Evolutionary conservation across 345 rosid species (phyloP).

Genomic region (Nephelium lappaceum): DNA sequence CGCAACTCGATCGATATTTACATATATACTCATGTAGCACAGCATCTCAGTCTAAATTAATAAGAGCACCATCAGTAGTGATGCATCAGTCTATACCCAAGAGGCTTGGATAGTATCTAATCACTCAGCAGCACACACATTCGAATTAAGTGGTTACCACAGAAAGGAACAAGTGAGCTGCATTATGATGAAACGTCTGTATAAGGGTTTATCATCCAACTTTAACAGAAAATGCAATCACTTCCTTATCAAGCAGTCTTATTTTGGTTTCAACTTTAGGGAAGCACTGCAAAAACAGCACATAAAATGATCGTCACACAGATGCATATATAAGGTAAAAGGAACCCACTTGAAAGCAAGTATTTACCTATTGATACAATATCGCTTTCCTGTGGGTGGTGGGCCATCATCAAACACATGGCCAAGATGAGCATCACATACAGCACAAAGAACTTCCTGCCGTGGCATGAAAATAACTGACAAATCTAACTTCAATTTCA

Average conservation of each 20-base stretch:
- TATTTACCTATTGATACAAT: slow-evolving; percentile 79
- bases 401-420: slow-evolving; percentile 91
- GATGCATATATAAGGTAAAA: background rate
- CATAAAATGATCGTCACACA: background rate
- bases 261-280: slow-evolving; percentile 44
- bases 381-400: slow-evolving; percentile 81
- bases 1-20: background rate
- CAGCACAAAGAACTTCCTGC: slow-evolving; percentile 69
- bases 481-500: slow-evolving; percentile 68
- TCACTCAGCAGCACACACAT: background rate
- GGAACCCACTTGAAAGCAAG: background rate
- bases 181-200: background rate
- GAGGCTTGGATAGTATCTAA: background rate
- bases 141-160: background rate
- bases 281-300: slow-evolving; percentile 44
- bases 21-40: background rate
- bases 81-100: background rate
- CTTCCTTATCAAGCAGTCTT: background rate
- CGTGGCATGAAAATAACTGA: slow-evolving; percentile 93
- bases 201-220: background rate
- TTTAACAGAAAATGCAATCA: background rate
- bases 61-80: background rate
- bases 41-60: background rate
- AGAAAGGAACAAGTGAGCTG: background rate
- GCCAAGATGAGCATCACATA: slow-evolving; percentile 85